Percentiles rank a stretch among this genome's conserved stretches.
Evolutionary conservation across 139 green algal genomes (phyloP).

Genomic region (Chlorella sorokiniana): DNA sequence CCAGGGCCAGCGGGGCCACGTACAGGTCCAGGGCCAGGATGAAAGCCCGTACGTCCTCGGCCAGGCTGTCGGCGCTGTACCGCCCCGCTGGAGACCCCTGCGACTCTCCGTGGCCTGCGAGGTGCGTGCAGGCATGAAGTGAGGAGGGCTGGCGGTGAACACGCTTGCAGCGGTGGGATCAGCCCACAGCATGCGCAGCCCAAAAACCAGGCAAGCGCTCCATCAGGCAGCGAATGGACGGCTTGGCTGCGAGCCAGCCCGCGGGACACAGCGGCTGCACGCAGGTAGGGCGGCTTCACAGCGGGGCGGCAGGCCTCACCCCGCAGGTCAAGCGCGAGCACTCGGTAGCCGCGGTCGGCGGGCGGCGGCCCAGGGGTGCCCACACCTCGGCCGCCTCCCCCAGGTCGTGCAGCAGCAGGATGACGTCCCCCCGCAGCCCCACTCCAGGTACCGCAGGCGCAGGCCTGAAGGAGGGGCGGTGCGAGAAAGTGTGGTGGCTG

Average conservation of each 20-base stretch:
- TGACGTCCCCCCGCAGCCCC: conserved; percentile 23
- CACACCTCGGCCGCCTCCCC: conserved; percentile 32
- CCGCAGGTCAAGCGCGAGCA: conserved; percentile 44
- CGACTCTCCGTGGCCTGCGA: conserved; percentile 33
- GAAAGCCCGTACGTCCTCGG: conserved; percentile 48
- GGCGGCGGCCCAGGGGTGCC: conserved; percentile 17
- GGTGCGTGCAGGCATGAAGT: neutral
- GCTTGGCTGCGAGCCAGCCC: neutral
- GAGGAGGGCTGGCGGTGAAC: neutral
- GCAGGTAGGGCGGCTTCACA: neutral
- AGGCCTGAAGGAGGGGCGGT: conserved; percentile 20
- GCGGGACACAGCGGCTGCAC: neutral
- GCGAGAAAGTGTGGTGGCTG: neutral
- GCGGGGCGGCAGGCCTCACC: conserved; percentile 10
- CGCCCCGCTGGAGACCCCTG: neutral
- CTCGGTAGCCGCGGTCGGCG: conserved; percentile 38
- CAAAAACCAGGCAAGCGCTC: too few species aligned
- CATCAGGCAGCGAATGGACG: neutral
- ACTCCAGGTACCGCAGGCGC: conserved; percentile 46
- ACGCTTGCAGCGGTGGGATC: too few species aligned
- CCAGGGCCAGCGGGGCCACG: conserved; percentile 40
- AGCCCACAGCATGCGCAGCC: too few species aligned
- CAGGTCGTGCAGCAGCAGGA: conserved; percentile 50
- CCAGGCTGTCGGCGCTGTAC: conserved; percentile 23
- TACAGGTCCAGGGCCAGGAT: conserved; percentile 59